These are phyloP conservation scores for Metschnikowia dekortorum DNA, from an alignment of 805 yeast species.

Conservation along the genomic window DNA sequence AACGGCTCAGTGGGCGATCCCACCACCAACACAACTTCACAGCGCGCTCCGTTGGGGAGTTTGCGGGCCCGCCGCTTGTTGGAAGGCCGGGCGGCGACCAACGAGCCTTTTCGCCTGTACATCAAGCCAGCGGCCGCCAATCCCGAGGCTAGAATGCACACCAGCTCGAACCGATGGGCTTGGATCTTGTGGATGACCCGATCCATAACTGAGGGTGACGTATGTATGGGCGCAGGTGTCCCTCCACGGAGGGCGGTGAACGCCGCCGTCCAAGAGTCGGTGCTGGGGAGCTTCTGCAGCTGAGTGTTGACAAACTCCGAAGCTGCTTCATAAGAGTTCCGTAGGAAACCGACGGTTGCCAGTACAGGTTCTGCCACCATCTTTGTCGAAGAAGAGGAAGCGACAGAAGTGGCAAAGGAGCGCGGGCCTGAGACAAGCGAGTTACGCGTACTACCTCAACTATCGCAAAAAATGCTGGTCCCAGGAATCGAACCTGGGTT, in stretches of 20 bases:
- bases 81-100: conserved; percentile 15
- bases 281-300: conserved; percentile 20
- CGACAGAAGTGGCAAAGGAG: neutral
- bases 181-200: neutral
- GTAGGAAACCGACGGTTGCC: conserved; percentile 31
- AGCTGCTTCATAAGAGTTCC: conserved; percentile 19
- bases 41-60: conserved; percentile 65
- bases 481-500: conserved; percentile 52
- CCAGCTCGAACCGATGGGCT: conserved; percentile 5
- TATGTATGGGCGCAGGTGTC: neutral
- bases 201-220: neutral
- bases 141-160: conserved; percentile 5
- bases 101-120: conserved; percentile 1
- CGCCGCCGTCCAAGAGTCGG: conserved; percentile 11
- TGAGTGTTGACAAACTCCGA: conserved; percentile 21
- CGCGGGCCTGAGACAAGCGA: neutral
- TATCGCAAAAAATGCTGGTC: conserved; percentile 40
- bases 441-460: neutral
- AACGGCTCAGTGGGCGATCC: conserved; percentile 78
- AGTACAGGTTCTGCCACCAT: conserved; percentile 46
- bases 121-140: conserved; percentile 10
- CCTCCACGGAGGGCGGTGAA: conserved; percentile 1
- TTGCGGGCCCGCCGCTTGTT: conserved; percentile 51
- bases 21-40: conserved; percentile 67
- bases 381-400: neutral